Base-by-base conservation (phyloP, 2,329 filamentous ascomycete genomes). In the Fusarium tanahbumbuense region DNA sequence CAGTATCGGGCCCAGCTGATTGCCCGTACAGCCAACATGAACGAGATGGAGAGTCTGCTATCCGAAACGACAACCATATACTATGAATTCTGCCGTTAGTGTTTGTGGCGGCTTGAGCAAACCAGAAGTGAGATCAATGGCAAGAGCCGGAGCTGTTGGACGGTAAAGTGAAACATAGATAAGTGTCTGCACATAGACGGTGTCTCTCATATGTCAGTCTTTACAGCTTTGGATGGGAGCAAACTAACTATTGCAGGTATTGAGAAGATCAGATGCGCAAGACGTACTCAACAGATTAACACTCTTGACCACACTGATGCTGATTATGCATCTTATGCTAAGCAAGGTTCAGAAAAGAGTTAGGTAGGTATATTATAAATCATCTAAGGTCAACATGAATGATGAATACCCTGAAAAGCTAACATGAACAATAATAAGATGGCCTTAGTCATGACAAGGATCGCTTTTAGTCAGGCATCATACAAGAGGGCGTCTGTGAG, bases 31-130 rank as follows among this genome's bases (percentile, higher is more conserved):
- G 34, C 9, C 34, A n/a, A n/a, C 9, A 18, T 37, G 5, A 5
- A 37, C 16, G 16, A 37, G 10, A n/a, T n/a, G 34, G 16, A 37
- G 3, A 18, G 16, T 18, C 13, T 18, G 8, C 8, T 18, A 34
- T 34, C 34, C 3, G 34, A 10, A 37, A 37, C 16, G 9, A n/a
- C 34, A 4, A 10, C 3, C 34, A 11, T n/a, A 37, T 5, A 18
- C 10, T n/a, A 5, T 3, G 10, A 37, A n/a, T 11, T n/a, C 9
- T 3, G 5, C 9, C 2, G 4, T n/a, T n/a, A 6, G 16, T 37
- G 34, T n/a, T n/a, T 11, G 16, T 37, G 9, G 6, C 5, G 9
- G 16, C 34, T 37, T 11, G 34, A 10, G 16, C 9, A n/a, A 34
- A 6, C 8, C 32, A 16, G 32, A 10, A 18, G 32, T 10, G 16